Evolutionary conservation across 2,329 filamentous ascomycete species (phyloP).

Genomic region (Colletotrichum tamarilloi): DNA sequence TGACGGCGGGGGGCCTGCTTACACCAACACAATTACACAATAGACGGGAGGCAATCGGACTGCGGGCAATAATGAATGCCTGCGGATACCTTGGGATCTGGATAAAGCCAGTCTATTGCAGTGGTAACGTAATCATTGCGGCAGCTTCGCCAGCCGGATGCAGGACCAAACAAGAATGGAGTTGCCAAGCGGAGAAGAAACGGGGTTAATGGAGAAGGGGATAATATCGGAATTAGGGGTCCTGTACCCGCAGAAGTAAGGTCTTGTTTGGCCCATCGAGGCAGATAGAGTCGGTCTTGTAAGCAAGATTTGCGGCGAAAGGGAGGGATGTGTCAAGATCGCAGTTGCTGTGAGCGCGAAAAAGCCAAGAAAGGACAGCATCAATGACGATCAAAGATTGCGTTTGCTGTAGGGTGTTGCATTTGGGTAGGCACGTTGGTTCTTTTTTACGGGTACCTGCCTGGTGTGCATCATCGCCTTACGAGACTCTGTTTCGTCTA

Average conservation of each 20-base stretch:
- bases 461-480: slow-evolving; percentile 26
- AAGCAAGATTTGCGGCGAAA: slow-evolving; percentile 15
- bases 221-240: slow-evolving; percentile 21
- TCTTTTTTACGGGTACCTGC: neutral
- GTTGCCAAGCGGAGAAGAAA: slow-evolving; percentile 10
- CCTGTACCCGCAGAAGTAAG: neutral
- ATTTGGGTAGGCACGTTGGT: neutral
- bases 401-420: neutral
- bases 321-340: neutral
- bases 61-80: neutral
- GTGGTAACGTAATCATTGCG: neutral
- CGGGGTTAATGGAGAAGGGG: slow-evolving; percentile 8
- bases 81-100: too few relatives aligned
- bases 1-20: neutral
- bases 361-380: neutral
- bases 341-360: neutral
- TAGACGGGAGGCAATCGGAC: neutral
- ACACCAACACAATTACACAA: neutral
- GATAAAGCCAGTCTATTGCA: neutral
- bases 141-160: slow-evolving; percentile 7
- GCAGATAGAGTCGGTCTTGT: slow-evolving; percentile 14
- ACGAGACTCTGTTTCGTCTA: slow-evolving; percentile 23
- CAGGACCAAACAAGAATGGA: slow-evolving; percentile 4
- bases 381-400: neutral
- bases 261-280: neutral